Conservation (phyloP, 768 basidiomycete genomes). For the Suillus bovinus region DNA sequence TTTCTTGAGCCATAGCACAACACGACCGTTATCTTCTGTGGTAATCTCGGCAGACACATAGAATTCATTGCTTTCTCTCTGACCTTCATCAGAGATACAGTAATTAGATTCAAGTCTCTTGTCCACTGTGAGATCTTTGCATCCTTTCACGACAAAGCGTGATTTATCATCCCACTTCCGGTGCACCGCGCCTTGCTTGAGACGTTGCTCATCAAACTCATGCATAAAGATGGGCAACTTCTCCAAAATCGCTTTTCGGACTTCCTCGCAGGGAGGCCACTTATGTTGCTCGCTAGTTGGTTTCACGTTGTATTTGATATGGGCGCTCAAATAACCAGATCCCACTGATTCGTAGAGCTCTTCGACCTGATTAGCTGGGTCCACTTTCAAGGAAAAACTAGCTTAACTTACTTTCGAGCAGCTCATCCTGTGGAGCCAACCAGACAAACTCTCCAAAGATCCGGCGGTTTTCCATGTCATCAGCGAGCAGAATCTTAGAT, state of each 20-base stretch:
- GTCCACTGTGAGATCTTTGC: slow-evolving; percentile 56
- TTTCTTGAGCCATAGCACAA: slow-evolving; percentile 64
- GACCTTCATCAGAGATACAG: not conserved
- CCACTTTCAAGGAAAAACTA: no score
- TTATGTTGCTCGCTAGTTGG: slow-evolving; percentile 45
- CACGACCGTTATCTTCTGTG: slow-evolving; percentile 43
- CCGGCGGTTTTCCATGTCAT: slow-evolving; percentile 75
- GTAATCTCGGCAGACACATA: slow-evolving; percentile 56
- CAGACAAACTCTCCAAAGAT: slow-evolving; percentile 72
- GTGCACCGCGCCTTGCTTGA: slow-evolving; percentile 48
- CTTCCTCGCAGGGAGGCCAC: slow-evolving; percentile 40
- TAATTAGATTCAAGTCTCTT: slow-evolving; percentile 56
- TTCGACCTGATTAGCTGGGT: slow-evolving; percentile 21
- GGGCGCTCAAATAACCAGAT: slow-evolving; percentile 61
- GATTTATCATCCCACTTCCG: slow-evolving; percentile 56
- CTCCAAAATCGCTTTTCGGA: slow-evolving; percentile 65
- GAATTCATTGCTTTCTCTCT: slow-evolving; percentile 29
- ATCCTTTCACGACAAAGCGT: slow-evolving; percentile 66
- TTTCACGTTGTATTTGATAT: slow-evolving; percentile 74
- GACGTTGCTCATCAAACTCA: slow-evolving; percentile 65
- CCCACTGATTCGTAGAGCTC: slow-evolving; percentile 77
- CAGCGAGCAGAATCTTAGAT: slow-evolving; percentile 71
- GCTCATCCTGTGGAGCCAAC: slow-evolving; percentile 81
- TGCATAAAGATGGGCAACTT: slow-evolving; percentile 84
- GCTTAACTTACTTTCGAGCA: slow-evolving; percentile 65